Evolutionary conservation across 257 asterid genomes (phyloP), one percentile per base, ranked within the genome.

Genomic region (Petunia axillaris): DNA sequence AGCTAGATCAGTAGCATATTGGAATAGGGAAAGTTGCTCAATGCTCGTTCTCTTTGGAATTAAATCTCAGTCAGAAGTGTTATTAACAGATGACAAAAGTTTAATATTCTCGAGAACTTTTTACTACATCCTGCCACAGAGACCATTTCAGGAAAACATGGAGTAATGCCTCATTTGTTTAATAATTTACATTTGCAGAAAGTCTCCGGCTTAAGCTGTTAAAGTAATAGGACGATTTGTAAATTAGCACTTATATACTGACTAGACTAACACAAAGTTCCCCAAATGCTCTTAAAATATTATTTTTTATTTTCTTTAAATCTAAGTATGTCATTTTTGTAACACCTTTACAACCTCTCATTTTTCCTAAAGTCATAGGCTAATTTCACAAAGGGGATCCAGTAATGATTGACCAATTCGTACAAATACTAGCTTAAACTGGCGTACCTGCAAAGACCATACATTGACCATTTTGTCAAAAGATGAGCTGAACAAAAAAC

Each of bases 401-500:
- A 40, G n/a, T 43, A 71, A 73, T 13, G 14, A 83, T 4, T 35
- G 75, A 43, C 25, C 11, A 13, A 50, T 55, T 75, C 41, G 11
- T 44, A 46, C 41, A 65, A 15, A 79, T 77, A 80, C 55, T 81
- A 14, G 44, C 70, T 71, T 55, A 36, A 57, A 75, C 74, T 36
- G 39, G 62, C 59, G 84, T 91, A 94, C 98, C 97, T 93, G 88
- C 79, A 95, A 88, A 87, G 94, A 92, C 99, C 99, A 95, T 37
- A 91, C 98, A 10, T 83, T 85, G 87, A 95, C 92, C 59, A 79
- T 84, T 90, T 89, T 95, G 87, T 95, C 99, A 82, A 85, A 93
- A 0, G 99, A 91, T 77, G 96, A 89, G 93, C 99, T 95, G 96
- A 95, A 95, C 84, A 95, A 89, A 85, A 90, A 93, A 64, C 86